Evolutionary conservation across 306 rosid genomes (phyloP), one percentile per base, ranked within the genome.

Genomic region (Hippophae rhamnoides): DNA sequence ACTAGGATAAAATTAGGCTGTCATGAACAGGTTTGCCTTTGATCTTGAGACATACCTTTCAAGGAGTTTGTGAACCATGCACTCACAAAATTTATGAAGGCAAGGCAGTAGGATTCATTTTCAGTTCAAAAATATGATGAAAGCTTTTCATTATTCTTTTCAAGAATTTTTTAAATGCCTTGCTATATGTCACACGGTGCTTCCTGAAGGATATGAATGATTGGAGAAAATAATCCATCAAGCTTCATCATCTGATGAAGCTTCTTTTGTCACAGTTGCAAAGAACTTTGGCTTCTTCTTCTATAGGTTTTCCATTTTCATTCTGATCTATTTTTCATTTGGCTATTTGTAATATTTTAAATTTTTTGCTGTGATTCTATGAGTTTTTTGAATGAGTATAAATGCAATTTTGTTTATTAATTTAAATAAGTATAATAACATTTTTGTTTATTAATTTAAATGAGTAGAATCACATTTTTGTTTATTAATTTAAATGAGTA

Each of bases 201-300:
- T 89, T 58, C 89, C 90, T 0, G 97, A 89, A 83, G 95, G 97
- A 12, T 85, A 81, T 1, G 85, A 83, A 64, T 75, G 90, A 66
- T 83, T 89, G 5, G 95, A 89, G 68, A 86, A 81, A 81, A 82
- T 86, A 57, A 81, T 66, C 59, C 85, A 89, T 77, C 97, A 89
- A 70, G 97, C 92, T 68, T 90, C 97, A 58, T 89, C 95, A 69
- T 95, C 97, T 10, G 95, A 89, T 72, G 97, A 89, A 82, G 69
- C 86, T 74, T 83, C 86, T 43, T 74, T 81, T 75, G 86, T 78
- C 49, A 74, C 77, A 62, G 86, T 83, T 63, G 95, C 95, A 40
- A 92, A 92, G 65, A 66, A 92, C 88, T 87, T 92, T 52, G 96
- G 98, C 66, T 92, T 92, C 82, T 92, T 92, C 84, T 92, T 92